Conservation (phyloP, 805 yeast genomes). For the Candida loeiensis region DNA sequence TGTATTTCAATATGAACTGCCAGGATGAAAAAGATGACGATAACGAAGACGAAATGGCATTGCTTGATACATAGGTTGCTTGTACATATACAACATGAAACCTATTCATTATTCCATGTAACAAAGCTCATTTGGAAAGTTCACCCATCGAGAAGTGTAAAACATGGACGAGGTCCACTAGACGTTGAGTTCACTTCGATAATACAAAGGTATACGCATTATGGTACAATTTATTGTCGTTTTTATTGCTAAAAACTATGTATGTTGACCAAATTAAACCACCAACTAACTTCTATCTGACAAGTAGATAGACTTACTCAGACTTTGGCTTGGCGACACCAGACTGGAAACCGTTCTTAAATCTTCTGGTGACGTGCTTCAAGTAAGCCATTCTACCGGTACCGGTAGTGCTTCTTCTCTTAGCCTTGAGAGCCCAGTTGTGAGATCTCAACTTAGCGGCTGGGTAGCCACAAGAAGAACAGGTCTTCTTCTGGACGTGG, state of each 20-base stretch:
- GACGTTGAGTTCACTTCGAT: not conserved
- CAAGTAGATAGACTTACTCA: slow-evolving; percentile 40
- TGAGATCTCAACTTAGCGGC: slow-evolving; percentile 96
- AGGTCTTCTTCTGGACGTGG: slow-evolving; percentile 99
- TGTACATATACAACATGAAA: slow-evolving; percentile 8
- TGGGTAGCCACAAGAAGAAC: slow-evolving; percentile 99
- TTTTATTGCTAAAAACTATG: slow-evolving; percentile 9
- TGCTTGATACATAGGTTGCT: slow-evolving; percentile 23
- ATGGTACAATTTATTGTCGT: slow-evolving; percentile 10
- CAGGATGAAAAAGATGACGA: slow-evolving; percentile 16
- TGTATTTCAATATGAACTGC: slow-evolving; percentile 63
- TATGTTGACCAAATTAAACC: slow-evolving; percentile 6
- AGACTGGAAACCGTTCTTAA: slow-evolving; percentile 98
- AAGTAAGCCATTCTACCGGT: slow-evolving; percentile 99
- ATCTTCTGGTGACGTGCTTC: slow-evolving; percentile 95
- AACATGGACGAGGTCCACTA: too few relatives aligned
- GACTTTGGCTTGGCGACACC: slow-evolving; percentile 68
- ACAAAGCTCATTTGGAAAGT: not conserved
- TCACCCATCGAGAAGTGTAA: too few relatives aligned
- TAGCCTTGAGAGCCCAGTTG: slow-evolving; percentile 99
- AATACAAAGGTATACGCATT: not conserved
- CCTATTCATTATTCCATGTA: not conserved
- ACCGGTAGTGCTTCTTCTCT: slow-evolving; percentile 99
- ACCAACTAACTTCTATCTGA: slow-evolving; percentile 6
- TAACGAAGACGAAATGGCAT: slow-evolving; percentile 14